A percentile compares a stretch with the other conserved stretches of the same genome.
phyloP scores from a whole-genome alignment of 2,329 filamentous ascomycete species.

The Amphichorda felina region DNA sequence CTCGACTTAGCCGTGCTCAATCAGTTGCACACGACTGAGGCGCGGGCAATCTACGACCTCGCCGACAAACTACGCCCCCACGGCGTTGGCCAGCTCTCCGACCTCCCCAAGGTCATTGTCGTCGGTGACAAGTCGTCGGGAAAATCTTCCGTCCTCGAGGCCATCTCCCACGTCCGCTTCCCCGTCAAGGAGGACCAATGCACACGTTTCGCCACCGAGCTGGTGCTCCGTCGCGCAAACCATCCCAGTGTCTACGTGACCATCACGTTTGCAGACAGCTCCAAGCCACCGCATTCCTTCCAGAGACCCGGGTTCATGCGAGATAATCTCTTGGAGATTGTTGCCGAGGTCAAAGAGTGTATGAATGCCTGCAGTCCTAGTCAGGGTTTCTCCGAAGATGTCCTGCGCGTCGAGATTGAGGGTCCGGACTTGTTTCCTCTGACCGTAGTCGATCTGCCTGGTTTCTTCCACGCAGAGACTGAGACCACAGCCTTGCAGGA shows the following conservation, averaged over 20 bases:
- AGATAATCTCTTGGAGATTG: constrained; percentile 31
- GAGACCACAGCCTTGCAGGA: constrained; percentile 17
- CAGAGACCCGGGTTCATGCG: constrained; percentile 21
- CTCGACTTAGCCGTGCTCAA: constrained; percentile 16
- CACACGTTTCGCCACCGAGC: constrained; percentile 49
- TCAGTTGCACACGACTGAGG: constrained; percentile 28
- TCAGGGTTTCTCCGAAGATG: constrained; percentile 28
- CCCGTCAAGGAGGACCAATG: constrained; percentile 42
- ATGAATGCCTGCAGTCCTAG: constrained; percentile 27
- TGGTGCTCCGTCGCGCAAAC: constrained; percentile 34
- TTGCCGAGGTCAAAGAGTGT: constrained; percentile 34
- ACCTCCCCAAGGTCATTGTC: constrained; percentile 43
- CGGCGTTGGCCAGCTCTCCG: constrained; percentile 32
- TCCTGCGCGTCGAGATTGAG: constrained; percentile 32
- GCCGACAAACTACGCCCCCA: constrained; percentile 38
- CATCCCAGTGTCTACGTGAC: constrained; percentile 25
- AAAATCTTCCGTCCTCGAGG: constrained; percentile 54
- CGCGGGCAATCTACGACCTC: constrained; percentile 36
- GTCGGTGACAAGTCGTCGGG: constrained; percentile 49
- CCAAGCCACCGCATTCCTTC: constrained; percentile 10
- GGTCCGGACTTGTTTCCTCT: constrained; percentile 31
- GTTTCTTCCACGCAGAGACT: constrained; percentile 22
- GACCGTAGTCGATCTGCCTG: constrained; percentile 44
- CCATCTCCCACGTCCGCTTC: constrained; percentile 49
- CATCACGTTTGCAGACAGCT: constrained; percentile 22